phyloP scores from a whole-genome alignment of 2,329 filamentous ascomycete species.

The Pestalotiopsis sp. region DNA sequence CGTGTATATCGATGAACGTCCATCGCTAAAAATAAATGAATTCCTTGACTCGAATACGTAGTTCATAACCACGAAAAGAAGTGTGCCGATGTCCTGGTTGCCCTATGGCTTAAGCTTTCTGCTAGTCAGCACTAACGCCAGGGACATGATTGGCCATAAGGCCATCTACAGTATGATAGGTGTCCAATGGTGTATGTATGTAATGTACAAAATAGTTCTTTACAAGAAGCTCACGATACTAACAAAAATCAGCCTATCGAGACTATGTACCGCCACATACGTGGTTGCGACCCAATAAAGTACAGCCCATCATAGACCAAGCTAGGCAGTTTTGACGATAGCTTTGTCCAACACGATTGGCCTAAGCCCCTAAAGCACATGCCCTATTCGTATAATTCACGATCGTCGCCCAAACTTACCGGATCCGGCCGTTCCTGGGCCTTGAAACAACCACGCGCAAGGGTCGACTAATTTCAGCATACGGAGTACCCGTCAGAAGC shows the following conservation, averaged over 20 bases:
- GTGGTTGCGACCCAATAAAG: not conserved
- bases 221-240: not conserved
- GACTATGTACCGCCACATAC: not conserved
- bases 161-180: not conserved
- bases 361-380: not conserved
- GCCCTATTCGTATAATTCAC: not conserved
- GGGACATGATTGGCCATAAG: not conserved
- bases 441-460: not conserved
- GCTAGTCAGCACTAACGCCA: not conserved
- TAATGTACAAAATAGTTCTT: not conserved
- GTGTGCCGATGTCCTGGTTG: not conserved
- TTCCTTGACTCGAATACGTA: not conserved
- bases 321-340: not conserved
- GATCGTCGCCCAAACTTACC: not conserved
- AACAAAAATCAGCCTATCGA: not conserved
- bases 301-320: not conserved
- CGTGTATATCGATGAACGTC: too few relatives aligned
- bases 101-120: not conserved
- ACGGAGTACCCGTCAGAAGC: slow-evolving; percentile 1
- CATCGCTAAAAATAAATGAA: not conserved
- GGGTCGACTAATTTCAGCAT: slow-evolving; percentile 2
- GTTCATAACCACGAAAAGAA: not conserved
- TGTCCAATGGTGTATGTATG: not conserved
- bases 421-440: not conserved
- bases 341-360: not conserved